phyloP scores from a whole-genome alignment of 805 yeast genomes.

The Kazachstania martiniae region DNA sequence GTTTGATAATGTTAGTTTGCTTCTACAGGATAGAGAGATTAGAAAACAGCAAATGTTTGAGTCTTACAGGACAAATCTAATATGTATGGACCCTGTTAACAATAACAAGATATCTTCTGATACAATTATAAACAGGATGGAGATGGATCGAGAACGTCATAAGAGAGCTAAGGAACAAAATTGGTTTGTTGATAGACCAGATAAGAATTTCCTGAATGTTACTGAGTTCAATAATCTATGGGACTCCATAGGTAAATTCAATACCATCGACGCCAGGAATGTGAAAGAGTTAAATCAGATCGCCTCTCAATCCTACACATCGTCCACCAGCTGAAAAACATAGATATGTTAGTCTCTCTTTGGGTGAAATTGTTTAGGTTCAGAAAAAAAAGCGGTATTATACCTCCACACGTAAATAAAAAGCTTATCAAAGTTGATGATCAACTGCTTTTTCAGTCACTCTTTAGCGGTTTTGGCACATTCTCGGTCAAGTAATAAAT shows the following conservation, averaged over 20 bases:
- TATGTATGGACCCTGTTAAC: background rate
- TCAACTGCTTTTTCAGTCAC: no score
- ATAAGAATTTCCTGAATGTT: conserved; percentile 30
- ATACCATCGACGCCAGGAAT: conserved; percentile 38
- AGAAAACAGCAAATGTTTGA: background rate
- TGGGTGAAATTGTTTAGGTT: no score
- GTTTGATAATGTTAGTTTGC: no score
- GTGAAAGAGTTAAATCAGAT: conserved; percentile 45
- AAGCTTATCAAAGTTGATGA: no score
- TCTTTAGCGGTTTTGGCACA: no score
- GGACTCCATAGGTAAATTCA: conserved; percentile 28
- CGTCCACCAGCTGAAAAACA: no score
- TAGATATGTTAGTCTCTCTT: no score
- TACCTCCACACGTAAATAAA: no score
- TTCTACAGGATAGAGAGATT: no score
- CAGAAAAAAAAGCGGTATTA: no score
- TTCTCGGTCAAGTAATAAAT: no score
- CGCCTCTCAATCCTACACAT: conserved; percentile 39
- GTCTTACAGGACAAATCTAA: background rate
- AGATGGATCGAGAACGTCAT: conserved; percentile 85
- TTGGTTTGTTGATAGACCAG: conserved; percentile 41
- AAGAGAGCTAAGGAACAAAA: conserved; percentile 71
- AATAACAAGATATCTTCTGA: background rate
- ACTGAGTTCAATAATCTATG: conserved; percentile 41
- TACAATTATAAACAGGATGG: conserved; percentile 65